Percentiles rank a stretch among this genome's conserved stretches.
Conservation (phyloP, 176 grass and related monocot genomes). For the Musa itinerans region DNA sequence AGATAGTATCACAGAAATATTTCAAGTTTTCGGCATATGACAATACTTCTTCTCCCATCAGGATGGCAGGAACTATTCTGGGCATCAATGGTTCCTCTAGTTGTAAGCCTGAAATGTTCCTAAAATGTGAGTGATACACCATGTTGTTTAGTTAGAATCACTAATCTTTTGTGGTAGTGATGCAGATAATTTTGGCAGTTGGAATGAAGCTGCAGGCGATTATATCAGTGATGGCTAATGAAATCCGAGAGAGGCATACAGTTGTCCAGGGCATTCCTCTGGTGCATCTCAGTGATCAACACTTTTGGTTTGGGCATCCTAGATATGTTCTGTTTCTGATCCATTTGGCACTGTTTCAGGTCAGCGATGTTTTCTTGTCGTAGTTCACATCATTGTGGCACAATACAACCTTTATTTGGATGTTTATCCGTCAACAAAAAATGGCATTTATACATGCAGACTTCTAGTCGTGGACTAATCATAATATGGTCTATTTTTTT, state of each 20-base stretch:
- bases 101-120: slow-evolving; percentile 44
- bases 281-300: slow-evolving; percentile 64
- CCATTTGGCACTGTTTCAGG: slow-evolving; percentile 78
- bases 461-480: background rate
- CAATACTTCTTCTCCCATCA: slow-evolving; percentile 31
- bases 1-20: background rate
- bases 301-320: slow-evolving; percentile 84
- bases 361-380: slow-evolving; percentile 7
- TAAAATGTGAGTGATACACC: background rate
- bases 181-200: slow-evolving; percentile 69
- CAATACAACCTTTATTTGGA: too few relatives aligned
- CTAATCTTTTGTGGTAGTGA: slow-evolving; percentile 6
- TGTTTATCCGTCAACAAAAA: too few relatives aligned
- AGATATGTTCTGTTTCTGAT: slow-evolving; percentile 66
- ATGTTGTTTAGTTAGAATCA: background rate
- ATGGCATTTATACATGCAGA: background rate
- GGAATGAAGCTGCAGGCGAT: slow-evolving; percentile 92
- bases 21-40: slow-evolving; percentile 9
- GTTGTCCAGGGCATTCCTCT: slow-evolving; percentile 89
- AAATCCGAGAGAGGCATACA: slow-evolving; percentile 65
- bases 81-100: slow-evolving; percentile 56
- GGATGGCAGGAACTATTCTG: slow-evolving; percentile 59
- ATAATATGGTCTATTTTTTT: background rate
- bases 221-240: slow-evolving; percentile 71
- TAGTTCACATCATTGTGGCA: too few relatives aligned